These are phyloP conservation scores for Ramichloridium luteum DNA, from an alignment of 2,329 filamentous ascomycete species.

Conservation along the genomic window DNA sequence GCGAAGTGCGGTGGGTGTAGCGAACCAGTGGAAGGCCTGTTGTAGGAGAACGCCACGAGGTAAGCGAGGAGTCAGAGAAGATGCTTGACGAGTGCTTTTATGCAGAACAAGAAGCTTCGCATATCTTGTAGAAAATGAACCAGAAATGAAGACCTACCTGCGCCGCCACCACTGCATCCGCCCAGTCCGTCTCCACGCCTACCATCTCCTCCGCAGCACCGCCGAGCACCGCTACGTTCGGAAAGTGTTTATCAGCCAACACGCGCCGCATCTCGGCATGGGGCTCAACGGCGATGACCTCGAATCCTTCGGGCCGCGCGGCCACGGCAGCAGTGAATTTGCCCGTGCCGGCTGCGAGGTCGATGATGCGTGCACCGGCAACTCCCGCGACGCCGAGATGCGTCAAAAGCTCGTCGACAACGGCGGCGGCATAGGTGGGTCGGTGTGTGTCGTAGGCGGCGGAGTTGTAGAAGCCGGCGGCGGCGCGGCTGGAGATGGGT, in stretches of 20 bases:
- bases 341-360: constrained; percentile 57
- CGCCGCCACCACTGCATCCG: constrained; percentile 53
- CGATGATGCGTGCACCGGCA: constrained; percentile 41
- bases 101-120: no score
- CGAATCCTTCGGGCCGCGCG: constrained; percentile 45
- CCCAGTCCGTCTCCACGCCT: constrained; percentile 42
- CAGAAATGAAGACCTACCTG: constrained; percentile 42
- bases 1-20: constrained; percentile 46
- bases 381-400: constrained; percentile 41
- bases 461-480: constrained; percentile 51
- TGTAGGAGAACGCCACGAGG: not conserved
- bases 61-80: not conserved
- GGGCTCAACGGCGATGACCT: constrained; percentile 52
- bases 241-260: constrained; percentile 46
- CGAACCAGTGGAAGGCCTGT: constrained; percentile 48
- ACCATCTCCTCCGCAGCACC: constrained; percentile 49
- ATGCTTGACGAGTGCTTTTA: no score
- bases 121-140: no score
- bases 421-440: constrained; percentile 51
- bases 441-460: constrained; percentile 54
- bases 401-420: constrained; percentile 46
- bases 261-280: constrained; percentile 53
- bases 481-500: constrained; percentile 23
- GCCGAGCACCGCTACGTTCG: constrained; percentile 41
- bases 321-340: constrained; percentile 57